These are phyloP conservation scores for Penicillium goetzii DNA, from an alignment of 495 filamentous ascomycete species.

Conservation along the genomic window DNA sequence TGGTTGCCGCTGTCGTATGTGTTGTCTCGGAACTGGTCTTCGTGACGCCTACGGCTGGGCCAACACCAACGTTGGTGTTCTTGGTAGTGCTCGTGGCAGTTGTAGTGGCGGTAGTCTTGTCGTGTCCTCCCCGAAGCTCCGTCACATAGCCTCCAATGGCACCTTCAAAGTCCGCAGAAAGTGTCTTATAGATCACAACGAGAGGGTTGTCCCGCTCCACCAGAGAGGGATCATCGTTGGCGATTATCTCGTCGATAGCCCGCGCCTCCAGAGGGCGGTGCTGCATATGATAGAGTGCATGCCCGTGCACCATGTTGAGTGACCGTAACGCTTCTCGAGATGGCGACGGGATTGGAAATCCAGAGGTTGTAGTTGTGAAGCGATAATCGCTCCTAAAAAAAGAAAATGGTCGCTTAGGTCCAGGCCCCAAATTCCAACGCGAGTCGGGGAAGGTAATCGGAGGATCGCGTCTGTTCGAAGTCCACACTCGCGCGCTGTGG, in stretches of 20 bases:
- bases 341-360: background rate
- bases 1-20: constrained; percentile 11
- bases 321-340: background rate
- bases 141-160: constrained; percentile 23
- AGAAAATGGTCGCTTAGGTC: constrained; percentile 10
- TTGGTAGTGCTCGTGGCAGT: constrained; percentile 12
- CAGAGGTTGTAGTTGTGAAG: constrained; percentile 1
- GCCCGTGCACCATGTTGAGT: constrained; percentile 35
- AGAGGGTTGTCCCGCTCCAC: constrained; percentile 26
- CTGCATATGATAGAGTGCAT: constrained; percentile 31
- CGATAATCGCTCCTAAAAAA: constrained; percentile 19
- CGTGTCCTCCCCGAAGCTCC: background rate
- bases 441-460: constrained; percentile 15
- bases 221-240: constrained; percentile 2
- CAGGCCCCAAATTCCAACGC: constrained; percentile 30
- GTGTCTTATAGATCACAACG: constrained; percentile 26
- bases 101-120: constrained; percentile 4
- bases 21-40: constrained; percentile 14
- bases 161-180: constrained; percentile 20
- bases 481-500: constrained; percentile 25
- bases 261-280: constrained; percentile 25
- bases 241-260: constrained; percentile 17
- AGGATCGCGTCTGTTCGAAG: constrained; percentile 24
- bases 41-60: constrained; percentile 26
- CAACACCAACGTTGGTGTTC: constrained; percentile 22